These are phyloP conservation scores for Moesziomyces globuligerus DNA, from an alignment of 1,284 basidiomycete genomes.

Conservation along the genomic window DNA sequence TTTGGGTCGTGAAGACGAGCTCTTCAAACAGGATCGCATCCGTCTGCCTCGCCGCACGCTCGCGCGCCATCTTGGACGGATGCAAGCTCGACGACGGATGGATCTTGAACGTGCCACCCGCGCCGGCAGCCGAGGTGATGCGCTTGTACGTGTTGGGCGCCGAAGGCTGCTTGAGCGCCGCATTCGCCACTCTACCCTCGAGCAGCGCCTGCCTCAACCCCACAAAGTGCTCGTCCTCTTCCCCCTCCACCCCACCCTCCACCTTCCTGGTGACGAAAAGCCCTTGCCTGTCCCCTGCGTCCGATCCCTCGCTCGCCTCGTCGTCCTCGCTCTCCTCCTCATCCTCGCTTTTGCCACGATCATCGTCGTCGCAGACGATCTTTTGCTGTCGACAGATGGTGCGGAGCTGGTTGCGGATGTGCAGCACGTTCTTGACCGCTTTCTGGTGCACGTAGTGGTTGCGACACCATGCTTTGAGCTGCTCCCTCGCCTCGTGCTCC, in stretches of 20 bases:
- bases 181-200: constrained; percentile 48
- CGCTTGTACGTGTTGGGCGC: constrained; percentile 50
- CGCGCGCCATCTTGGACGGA: constrained; percentile 29
- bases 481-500: constrained; percentile 49
- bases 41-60: constrained; percentile 14
- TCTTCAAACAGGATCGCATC: constrained; percentile 64
- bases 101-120: constrained; percentile 53
- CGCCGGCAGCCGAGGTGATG: constrained; percentile 21
- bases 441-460: constrained; percentile 59
- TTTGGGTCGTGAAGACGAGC: constrained; percentile 62
- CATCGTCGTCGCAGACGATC: constrained; percentile 58
- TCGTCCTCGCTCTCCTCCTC: constrained; percentile 5
- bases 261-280: constrained; percentile 33
- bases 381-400: constrained; percentile 55
- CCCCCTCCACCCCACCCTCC: neutral
- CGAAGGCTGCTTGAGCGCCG: constrained; percentile 54
- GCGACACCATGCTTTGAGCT: constrained; percentile 68
- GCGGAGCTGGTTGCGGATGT: constrained; percentile 59
- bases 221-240: constrained; percentile 33
- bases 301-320: constrained; percentile 9
- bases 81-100: constrained; percentile 60
- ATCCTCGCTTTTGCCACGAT: neutral
- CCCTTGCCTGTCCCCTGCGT: constrained; percentile 6
- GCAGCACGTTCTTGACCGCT: constrained; percentile 54
- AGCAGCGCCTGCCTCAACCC: constrained; percentile 49